Evolutionary conservation across 208 protist species (phyloP).

Genomic region (Leishmania mexicana): DNA sequence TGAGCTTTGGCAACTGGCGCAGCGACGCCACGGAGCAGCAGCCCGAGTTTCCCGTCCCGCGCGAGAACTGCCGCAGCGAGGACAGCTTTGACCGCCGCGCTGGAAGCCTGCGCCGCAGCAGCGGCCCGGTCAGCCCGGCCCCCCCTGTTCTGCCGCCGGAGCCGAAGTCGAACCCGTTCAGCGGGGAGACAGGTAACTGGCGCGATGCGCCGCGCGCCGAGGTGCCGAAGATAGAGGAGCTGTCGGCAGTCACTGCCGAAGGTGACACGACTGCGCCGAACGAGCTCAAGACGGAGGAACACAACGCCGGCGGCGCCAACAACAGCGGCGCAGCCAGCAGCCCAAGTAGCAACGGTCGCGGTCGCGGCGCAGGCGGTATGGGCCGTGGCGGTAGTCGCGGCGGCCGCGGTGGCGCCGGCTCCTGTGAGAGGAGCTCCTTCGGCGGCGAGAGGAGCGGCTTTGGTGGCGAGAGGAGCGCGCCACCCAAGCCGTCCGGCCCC

Average conservation of each 20-base stretch:
- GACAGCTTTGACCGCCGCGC: slow-evolving; percentile 32
- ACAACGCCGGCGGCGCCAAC: background rate
- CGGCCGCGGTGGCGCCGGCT: slow-evolving; percentile 20
- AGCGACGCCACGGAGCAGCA: slow-evolving; percentile 48
- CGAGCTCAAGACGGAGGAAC: slow-evolving; percentile 7
- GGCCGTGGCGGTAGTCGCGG: slow-evolving; percentile 26
- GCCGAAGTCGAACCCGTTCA: slow-evolving; percentile 29
- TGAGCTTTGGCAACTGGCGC: slow-evolving; percentile 66
- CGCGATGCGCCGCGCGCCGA: slow-evolving; percentile 62
- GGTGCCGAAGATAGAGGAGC: slow-evolving; percentile 32
- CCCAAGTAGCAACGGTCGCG: slow-evolving; percentile 19
- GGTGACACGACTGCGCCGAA: slow-evolving; percentile 11
- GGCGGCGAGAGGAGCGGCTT: slow-evolving; percentile 2
- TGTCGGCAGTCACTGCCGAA: slow-evolving; percentile 1
- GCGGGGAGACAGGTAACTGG: slow-evolving; percentile 57
- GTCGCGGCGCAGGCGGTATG: slow-evolving; percentile 21
- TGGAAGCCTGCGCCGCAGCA: slow-evolving; percentile 25
- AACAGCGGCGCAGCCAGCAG: slow-evolving; percentile 10
- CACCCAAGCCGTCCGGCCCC: slow-evolving; percentile 12
- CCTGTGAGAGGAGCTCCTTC: background rate
- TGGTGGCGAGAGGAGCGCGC: background rate
- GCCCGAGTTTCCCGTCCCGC: slow-evolving; percentile 46
- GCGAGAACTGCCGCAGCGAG: slow-evolving; percentile 27
- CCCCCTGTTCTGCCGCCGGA: slow-evolving; percentile 14
- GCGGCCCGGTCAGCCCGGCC: slow-evolving; percentile 11